These are phyloP conservation scores for Fusarium subtropicale DNA, from an alignment of 2,329 filamentous ascomycete genomes.

Conservation along the genomic window DNA sequence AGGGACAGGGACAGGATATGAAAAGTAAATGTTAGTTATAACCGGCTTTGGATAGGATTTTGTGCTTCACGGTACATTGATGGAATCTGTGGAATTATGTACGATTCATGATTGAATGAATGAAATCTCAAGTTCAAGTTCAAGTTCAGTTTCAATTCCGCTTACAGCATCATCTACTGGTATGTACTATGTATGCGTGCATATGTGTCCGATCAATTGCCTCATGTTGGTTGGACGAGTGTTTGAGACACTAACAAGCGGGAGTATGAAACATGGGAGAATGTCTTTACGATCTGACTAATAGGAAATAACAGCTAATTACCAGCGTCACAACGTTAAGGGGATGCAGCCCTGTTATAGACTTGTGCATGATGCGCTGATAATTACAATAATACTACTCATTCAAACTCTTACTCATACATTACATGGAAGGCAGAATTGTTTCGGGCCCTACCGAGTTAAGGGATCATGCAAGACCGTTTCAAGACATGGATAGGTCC, in stretches of 20 bases:
- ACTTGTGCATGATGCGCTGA: slow-evolving; percentile 14
- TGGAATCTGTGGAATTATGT: slow-evolving; percentile 13
- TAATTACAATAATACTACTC: slow-evolving; percentile 2
- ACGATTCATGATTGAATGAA: slow-evolving; percentile 35
- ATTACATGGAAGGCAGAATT: slow-evolving; percentile 1
- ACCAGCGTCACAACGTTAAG: background rate
- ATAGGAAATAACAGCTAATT: slow-evolving; percentile 8
- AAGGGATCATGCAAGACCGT: slow-evolving; percentile 30
- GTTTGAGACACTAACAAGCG: slow-evolving; percentile 25
- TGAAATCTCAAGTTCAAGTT: slow-evolving; percentile 9
- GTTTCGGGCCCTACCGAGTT: slow-evolving; percentile 27
- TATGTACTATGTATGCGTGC: slow-evolving; percentile 3
- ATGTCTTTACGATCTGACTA: slow-evolving; percentile 11
- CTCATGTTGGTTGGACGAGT: slow-evolving; percentile 5
- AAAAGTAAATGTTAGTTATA: slow-evolving; percentile 20
- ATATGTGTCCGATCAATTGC: slow-evolving; percentile 1
- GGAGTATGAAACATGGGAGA: slow-evolving; percentile 27
- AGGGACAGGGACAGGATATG: slow-evolving; percentile 7
- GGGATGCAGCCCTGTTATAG: background rate
- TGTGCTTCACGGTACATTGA: background rate
- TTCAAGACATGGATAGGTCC: slow-evolving; percentile 27
- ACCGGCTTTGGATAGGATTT: background rate
- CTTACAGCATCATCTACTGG: background rate
- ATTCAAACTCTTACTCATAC: background rate
- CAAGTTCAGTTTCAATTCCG: background rate